These are phyloP conservation scores for Pythium brachiatum DNA, from an alignment of 352 stramenopile species.

Conservation along the genomic window DNA sequence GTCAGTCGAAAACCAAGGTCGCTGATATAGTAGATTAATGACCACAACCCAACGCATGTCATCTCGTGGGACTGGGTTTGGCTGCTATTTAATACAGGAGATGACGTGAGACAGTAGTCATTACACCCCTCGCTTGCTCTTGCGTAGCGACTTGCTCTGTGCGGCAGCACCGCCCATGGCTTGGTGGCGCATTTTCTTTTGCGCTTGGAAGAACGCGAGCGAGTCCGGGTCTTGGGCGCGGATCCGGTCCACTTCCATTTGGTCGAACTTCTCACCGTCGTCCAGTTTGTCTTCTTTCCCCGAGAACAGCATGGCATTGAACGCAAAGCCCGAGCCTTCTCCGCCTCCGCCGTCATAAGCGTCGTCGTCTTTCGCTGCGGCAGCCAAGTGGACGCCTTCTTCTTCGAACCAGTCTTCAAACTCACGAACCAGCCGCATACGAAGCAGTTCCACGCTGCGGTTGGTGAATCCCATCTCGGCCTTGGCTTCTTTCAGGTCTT, in stretches of 20 bases:
- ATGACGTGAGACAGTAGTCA: background rate
- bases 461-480: conserved; percentile 62
- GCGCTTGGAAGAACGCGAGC: conserved; percentile 91
- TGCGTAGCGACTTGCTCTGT: conserved; percentile 30
- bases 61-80: background rate
- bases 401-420: conserved; percentile 86
- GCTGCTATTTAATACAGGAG: conserved; percentile 5
- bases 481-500: conserved; percentile 81
- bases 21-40: conserved; percentile 6
- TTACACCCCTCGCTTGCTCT: conserved; percentile 33
- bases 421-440: conserved; percentile 71
- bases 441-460: conserved; percentile 69
- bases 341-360: conserved; percentile 7
- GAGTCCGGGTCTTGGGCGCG: conserved; percentile 86
- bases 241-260: conserved; percentile 88
- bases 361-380: conserved; percentile 37
- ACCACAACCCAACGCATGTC: background rate
- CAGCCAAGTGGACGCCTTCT: conserved; percentile 33
- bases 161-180: conserved; percentile 5
- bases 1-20: conserved; percentile 17
- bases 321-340: conserved; percentile 7
- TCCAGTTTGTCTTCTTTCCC: conserved; percentile 81
- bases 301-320: conserved; percentile 13
- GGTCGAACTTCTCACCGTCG: conserved; percentile 90
- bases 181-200: conserved; percentile 82